Evolutionary conservation across 2,329 filamentous ascomycete species (phyloP), one percentile per base, ranked within the genome.

Genomic region (Aspergillus puulaauensis): DNA sequence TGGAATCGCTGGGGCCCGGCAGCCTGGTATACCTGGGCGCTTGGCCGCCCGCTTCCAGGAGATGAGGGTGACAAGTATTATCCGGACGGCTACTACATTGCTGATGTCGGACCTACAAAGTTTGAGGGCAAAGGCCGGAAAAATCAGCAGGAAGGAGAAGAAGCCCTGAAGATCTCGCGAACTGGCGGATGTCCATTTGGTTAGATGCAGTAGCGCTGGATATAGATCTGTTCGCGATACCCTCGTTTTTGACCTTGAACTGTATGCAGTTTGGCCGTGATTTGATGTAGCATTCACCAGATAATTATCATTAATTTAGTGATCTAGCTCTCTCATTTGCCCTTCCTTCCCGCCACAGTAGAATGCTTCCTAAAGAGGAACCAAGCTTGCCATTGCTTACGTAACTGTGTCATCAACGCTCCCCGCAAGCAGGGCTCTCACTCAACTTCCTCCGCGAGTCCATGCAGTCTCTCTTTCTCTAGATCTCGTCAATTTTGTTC

Each of bases 1-100:
- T 84, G 80, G 83, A 84, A 81, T 65, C 83, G 84, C 58, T 91
- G 83, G 85, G 84, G 83, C 2, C 86, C 81, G 0, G 70, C 71
- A 58, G 86, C 80, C 0, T 80, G 80, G 78, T 57, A 83, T 11
- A 79, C 75, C 27, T 73, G 80, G 66, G 48, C 76, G 4, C 64
- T 79, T 27, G 80, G 82, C 2, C 70, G 74, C 19, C 75, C 78
- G 23, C 62, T 82, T 15, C 82, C 82, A 0, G 80, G 79, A 17
- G 76, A 82, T 46, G 71, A 77, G 27, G 76, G 74, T 3, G 70
- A 77, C 35, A 79, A 74, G 60, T 83, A 78, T 62, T 71, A 72
- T 58, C 79, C 82, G 0, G 66, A 78, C 51, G 83, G 83, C 8
- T 82, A 80, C 61, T 60, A 70, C 39, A 68, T 79, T 45, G 75